Percentiles rank a stretch among this genome's conserved stretches.
phyloP scores from a whole-genome alignment of 305 asterid species.

The Solanum hybrid region DNA sequence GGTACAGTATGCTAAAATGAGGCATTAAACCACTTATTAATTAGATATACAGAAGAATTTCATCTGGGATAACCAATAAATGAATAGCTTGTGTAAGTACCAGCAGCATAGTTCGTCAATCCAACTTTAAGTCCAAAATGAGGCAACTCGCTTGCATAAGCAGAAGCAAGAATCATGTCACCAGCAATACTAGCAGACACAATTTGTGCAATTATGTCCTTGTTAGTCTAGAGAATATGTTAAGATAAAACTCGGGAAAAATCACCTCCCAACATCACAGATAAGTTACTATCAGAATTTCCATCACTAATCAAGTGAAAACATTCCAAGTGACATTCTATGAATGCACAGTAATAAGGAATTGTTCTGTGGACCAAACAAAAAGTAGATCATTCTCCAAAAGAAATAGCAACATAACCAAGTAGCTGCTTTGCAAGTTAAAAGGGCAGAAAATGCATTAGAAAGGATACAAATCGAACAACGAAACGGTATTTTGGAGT shows the following conservation, averaged over 20 bases:
- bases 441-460: not conserved
- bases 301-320: not conserved
- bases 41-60: not conserved
- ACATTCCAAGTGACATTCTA: not conserved
- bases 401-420: not conserved
- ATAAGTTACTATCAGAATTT: not conserved
- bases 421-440: not conserved
- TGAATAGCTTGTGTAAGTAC: conserved; percentile 12
- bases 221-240: conserved; percentile 31
- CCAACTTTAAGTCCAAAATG: conserved; percentile 52
- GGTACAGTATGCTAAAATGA: conserved; percentile 62
- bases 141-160: conserved; percentile 52
- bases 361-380: not conserved
- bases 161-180: conserved; percentile 38
- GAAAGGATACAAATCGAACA: conserved; percentile 84
- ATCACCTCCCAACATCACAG: not conserved
- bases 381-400: not conserved
- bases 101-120: conserved; percentile 55
- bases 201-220: conserved; percentile 45
- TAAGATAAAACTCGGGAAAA: conserved; percentile 9
- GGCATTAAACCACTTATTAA: not conserved
- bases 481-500: conserved; percentile 78
- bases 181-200: conserved; percentile 53
- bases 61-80: not conserved
- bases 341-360: not conserved